These are phyloP conservation scores for Mucor lusitanicus DNA, from an alignment of 371 early-diverging fungal genomes.

Conservation along the genomic window DNA sequence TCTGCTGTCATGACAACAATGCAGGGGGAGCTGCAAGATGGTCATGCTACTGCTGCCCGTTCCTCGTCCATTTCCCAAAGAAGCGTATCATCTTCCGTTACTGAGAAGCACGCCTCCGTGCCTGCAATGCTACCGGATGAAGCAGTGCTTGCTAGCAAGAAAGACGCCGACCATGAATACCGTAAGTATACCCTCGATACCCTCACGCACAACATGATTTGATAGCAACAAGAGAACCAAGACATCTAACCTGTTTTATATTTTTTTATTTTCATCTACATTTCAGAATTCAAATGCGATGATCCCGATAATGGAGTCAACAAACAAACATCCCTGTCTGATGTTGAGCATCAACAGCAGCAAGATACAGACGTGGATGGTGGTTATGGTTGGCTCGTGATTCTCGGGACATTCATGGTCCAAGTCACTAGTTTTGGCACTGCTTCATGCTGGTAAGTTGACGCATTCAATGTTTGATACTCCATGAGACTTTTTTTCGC, in stretches of 20 bases:
- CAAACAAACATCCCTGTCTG: neutral
- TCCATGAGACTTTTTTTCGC: neutral
- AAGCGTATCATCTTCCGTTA: neutral
- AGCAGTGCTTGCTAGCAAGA: neutral
- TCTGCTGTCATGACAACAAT: neutral
- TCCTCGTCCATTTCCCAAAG: neutral
- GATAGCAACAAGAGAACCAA: neutral
- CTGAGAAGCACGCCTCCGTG: neutral
- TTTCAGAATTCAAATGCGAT: constrained; percentile 3
- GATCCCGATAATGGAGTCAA: constrained; percentile 12
- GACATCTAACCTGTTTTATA: constrained; percentile 13
- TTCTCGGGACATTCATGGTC: constrained; percentile 55
- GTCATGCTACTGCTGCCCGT: neutral
- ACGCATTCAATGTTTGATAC: neutral
- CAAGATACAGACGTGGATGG: constrained; percentile 36
- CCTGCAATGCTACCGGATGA: neutral
- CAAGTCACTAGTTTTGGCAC: constrained; percentile 61
- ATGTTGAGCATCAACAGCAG: neutral
- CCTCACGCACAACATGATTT: neutral
- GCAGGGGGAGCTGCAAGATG: neutral
- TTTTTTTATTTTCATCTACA: constrained; percentile 17
- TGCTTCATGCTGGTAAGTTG: constrained; percentile 33
- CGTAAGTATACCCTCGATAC: constrained; percentile 10
- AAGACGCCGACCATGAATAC: constrained; percentile 5
- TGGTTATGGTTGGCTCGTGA: constrained; percentile 61